Base-by-base conservation (phyloP, 1,284 basidiomycete genomes). In the Puccinia novopanici region DNA sequence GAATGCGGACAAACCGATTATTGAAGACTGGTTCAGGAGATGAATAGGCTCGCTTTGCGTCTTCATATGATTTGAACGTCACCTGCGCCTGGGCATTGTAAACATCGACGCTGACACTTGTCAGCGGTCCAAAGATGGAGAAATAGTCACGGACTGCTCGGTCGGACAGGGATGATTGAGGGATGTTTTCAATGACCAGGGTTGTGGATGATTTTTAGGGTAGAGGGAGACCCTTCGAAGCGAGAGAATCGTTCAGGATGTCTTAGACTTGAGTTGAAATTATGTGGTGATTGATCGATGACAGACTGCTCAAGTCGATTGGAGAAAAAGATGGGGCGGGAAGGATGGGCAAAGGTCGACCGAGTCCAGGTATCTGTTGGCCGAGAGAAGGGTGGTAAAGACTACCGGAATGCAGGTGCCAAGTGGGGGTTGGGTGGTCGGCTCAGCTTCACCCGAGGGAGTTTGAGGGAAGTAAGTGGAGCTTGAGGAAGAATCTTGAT, bases 181-280 rank as follows among this genome's bases (percentile, higher is more conserved):
- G 76, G 45, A 79, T 79, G 40, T 79, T 79, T 71, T 79, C 76
- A n/a, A 79, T 68, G 4, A 79, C 52, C 50, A 79, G 30, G 8
- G 76, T 79, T 30, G 54, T 61, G 52, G 50, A 48, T 3, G 75
- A 48, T n/a, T 55, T 77, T 54, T 57, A 24, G 22, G 30, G 37
- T 52, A 22, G 50, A 54, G 24, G 59, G 22, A 22, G 37, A 40
- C 19, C 27, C 57, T 10, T 55, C 52, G 19, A 40, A 68, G n/a
- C 63, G 61, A 67, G 37, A 24, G 19, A 63, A 68, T 54, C 75
- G 61, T 55, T 68, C 34, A 22, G 45, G 37, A 40, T 77, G 42
- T 68, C 48, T 54, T 24, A n/a, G n/a, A n/a, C n/a, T n/a, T n/a
- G 61, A 67, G 22, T 54, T 52, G 10, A 37, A 34, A 54, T 77